A percentile compares a stretch with the other conserved stretches of the same genome.
Conservation (phyloP, 2,329 filamentous ascomycete species). For the Fusarium subglutinans region DNA sequence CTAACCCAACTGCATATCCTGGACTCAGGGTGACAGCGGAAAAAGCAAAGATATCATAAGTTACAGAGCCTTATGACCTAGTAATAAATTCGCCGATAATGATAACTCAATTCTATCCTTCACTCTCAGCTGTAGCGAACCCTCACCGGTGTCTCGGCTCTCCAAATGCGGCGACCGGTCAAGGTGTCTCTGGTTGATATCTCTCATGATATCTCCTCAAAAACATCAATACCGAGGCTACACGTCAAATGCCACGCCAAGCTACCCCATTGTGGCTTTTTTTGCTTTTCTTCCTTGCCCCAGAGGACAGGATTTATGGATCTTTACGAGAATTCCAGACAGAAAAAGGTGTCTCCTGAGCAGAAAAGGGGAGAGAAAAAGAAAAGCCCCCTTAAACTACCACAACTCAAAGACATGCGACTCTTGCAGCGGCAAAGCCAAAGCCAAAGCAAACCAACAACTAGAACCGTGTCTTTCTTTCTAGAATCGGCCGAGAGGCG, state of each 20-base stretch:
- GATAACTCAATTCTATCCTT: background rate
- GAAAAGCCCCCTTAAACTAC: background rate
- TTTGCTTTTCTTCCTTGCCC: background rate
- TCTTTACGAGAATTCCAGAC: conserved; percentile 5
- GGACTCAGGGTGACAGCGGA: background rate
- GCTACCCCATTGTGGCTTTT: conserved; percentile 1
- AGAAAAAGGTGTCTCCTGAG: background rate
- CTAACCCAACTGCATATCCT: background rate
- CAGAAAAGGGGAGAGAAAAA: background rate
- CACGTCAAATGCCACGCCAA: background rate
- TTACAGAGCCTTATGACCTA: background rate
- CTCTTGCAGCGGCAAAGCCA: background rate
- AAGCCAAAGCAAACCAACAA: background rate
- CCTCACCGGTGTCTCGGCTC: conserved; percentile 17
- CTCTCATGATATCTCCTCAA: background rate
- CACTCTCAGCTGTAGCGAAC: background rate
- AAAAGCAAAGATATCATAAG: background rate
- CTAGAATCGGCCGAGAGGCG: background rate
- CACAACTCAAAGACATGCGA: conserved; percentile 23
- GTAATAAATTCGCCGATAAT: conserved; percentile 5
- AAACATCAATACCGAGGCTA: background rate
- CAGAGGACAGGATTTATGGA: background rate
- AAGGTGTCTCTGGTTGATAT: background rate
- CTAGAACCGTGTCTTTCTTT: conserved; percentile 18
- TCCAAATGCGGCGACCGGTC: conserved; percentile 6